Evolutionary conservation across 2,329 filamentous ascomycete species (phyloP).

Genomic region (Didymella pinodella): DNA sequence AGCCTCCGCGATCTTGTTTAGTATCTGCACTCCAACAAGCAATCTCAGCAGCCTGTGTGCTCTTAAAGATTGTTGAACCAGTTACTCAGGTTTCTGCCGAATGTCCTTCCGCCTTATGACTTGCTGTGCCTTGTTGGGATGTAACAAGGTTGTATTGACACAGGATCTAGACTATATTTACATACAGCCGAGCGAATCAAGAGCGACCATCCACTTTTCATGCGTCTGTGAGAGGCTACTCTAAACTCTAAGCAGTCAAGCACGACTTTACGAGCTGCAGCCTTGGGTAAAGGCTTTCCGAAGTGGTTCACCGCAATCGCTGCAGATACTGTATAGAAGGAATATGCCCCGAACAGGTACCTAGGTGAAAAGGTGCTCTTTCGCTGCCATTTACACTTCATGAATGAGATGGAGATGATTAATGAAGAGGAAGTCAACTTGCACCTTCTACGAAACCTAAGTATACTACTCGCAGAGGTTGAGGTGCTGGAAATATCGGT

Average conservation of each 20-base stretch:
- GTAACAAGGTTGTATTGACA: not conserved
- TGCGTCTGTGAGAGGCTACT: not conserved
- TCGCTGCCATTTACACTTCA: not conserved
- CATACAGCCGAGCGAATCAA: not conserved
- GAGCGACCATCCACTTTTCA: not conserved
- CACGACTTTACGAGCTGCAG: not conserved
- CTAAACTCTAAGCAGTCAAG: not conserved
- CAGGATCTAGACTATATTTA: not conserved
- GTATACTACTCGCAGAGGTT: not conserved
- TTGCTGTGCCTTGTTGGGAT: not conserved
- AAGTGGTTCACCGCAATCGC: not conserved
- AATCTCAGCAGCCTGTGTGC: not conserved
- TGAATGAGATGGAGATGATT: not conserved
- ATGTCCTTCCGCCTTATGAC: not conserved
- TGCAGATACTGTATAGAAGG: not conserved
- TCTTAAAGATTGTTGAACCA: not conserved
- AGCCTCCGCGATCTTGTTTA: not conserved
- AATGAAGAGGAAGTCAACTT: not conserved
- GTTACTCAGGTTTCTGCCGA: not conserved
- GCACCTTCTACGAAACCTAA: not conserved
- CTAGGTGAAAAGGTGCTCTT: not conserved
- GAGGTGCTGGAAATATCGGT: not conserved
- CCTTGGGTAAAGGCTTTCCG: not conserved
- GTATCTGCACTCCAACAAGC: not conserved
- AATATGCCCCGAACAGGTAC: not conserved